Percentiles rank a stretch among this genome's conserved stretches.
These are phyloP conservation scores for Aureobasidium zeae DNA, from an alignment of 2,329 filamentous ascomycete genomes.

Conservation along the genomic window DNA sequence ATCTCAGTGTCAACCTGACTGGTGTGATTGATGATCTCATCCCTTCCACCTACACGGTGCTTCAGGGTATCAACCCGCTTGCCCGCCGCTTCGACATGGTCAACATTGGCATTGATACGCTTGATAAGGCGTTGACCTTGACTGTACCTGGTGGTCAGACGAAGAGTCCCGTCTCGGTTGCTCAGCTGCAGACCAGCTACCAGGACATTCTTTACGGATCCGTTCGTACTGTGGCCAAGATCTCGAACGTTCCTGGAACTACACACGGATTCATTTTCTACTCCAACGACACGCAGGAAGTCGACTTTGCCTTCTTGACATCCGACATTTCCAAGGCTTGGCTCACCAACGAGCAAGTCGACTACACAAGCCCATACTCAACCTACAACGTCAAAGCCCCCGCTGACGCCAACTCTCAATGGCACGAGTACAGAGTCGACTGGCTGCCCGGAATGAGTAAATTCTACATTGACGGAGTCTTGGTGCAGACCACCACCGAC, in stretches of 20 bases:
- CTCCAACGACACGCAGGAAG: slow-evolving; percentile 68
- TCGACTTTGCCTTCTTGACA: slow-evolving; percentile 55
- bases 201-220: slow-evolving; percentile 58
- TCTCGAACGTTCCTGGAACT: slow-evolving; percentile 54
- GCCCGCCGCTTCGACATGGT: slow-evolving; percentile 14
- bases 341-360: slow-evolving; percentile 54
- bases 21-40: slow-evolving; percentile 2
- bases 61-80: slow-evolving; percentile 10
- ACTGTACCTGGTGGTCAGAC: slow-evolving; percentile 17
- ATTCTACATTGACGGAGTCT: slow-evolving; percentile 58
- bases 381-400: slow-evolving; percentile 56
- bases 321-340: slow-evolving; percentile 11
- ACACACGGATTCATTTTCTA: slow-evolving; percentile 75
- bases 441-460: slow-evolving; percentile 53
- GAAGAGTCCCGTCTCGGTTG: slow-evolving; percentile 21
- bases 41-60: slow-evolving; percentile 13
- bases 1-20: background rate
- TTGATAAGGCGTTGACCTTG: background rate
- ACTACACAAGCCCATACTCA: slow-evolving; percentile 47
- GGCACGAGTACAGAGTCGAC: slow-evolving; percentile 76
- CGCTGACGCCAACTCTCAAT: slow-evolving; percentile 53
- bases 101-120: slow-evolving; percentile 13
- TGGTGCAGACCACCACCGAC: slow-evolving; percentile 46
- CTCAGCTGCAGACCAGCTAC: slow-evolving; percentile 54
- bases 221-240: slow-evolving; percentile 58